These are phyloP conservation scores for Paecilomyces sp. DNA, from an alignment of 2,329 filamentous ascomycete species.

Conservation along the genomic window DNA sequence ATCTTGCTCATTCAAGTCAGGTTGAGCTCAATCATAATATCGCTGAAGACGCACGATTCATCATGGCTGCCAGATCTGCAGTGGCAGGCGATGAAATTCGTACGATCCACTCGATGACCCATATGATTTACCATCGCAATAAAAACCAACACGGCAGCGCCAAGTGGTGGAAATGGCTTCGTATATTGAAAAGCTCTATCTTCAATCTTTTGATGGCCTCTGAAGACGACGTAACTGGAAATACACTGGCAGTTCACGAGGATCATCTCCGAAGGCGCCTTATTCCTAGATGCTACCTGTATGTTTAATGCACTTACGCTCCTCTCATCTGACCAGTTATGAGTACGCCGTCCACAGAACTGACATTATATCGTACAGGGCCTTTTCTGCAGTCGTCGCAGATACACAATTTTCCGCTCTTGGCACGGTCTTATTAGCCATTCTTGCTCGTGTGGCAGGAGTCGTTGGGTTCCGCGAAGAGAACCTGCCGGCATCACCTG, in stretches of 20 bases:
- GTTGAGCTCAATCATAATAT: background rate
- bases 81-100: slow-evolving; percentile 24
- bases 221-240: slow-evolving; percentile 36
- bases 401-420: slow-evolving; percentile 67
- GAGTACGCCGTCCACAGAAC: background rate
- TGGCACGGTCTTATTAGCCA: slow-evolving; percentile 60
- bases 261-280: slow-evolving; percentile 24
- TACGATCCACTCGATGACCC: slow-evolving; percentile 43
- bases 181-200: slow-evolving; percentile 61
- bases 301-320: slow-evolving; percentile 10
- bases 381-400: slow-evolving; percentile 62
- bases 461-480: slow-evolving; percentile 26
- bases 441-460: slow-evolving; percentile 53
- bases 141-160: slow-evolving; percentile 80
- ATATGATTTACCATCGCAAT: slow-evolving; percentile 73
- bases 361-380: slow-evolving; percentile 16
- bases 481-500: background rate
- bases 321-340: background rate
- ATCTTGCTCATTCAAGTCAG: background rate
- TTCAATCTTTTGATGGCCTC: slow-evolving; percentile 46
- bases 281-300: slow-evolving; percentile 37
- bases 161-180: slow-evolving; percentile 74
- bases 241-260: slow-evolving; percentile 23
- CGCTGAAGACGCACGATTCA: background rate
- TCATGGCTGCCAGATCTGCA: background rate